Base-by-base conservation (phyloP, 805 yeast species). In the Candida ortonii region DNA sequence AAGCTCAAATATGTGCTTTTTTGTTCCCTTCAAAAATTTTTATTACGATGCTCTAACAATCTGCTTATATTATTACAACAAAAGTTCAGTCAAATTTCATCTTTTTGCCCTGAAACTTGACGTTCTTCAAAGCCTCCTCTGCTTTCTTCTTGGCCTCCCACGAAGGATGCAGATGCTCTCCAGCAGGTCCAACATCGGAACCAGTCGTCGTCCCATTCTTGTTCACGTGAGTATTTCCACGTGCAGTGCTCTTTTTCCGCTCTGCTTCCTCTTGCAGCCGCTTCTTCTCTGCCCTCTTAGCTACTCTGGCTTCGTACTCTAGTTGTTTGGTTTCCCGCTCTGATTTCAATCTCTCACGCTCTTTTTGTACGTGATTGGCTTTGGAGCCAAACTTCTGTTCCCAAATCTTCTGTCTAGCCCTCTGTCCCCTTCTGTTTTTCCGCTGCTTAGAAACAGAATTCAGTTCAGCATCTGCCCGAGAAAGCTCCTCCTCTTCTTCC, bases 341-440 rank as follows among this genome's bases (percentile, higher is more conserved):
- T 27, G 71, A 71, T 28, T 60, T 63, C 18, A 64, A 58, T 25
- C 78, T 69, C 30, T 70, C 76, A n/a, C 68, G 61, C 49, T 84
- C 84, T 46, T 78, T 73, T 52, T 75, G 68, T 16, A 89, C 73
- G 58, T 93, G 98, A 37, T 77, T 80, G n/a, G 98, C 98, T 16
- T 68, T 65, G 13, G 59, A 59, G 17, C 97, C 97, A 55, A 70
- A 93, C 59, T 93, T 90, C 62, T 74, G 67, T 55, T 88, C 98
- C 97, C 97, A 93, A 33, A 93, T 87, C 68, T 84, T 83, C 59
- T 90, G 93, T 64, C 98, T 79, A 1, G 97, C 98, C 41, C 97
- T 72, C 65, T 93, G 98, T 16, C 98, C 98, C 59, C 97, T 78
- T 64, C 98, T 73, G 59, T 93, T 93, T 50, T 88, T 87, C 44